These are phyloP conservation scores for Apiotrichum brassicae DNA, from an alignment of 1,284 basidiomycete species.

Conservation along the genomic window DNA sequence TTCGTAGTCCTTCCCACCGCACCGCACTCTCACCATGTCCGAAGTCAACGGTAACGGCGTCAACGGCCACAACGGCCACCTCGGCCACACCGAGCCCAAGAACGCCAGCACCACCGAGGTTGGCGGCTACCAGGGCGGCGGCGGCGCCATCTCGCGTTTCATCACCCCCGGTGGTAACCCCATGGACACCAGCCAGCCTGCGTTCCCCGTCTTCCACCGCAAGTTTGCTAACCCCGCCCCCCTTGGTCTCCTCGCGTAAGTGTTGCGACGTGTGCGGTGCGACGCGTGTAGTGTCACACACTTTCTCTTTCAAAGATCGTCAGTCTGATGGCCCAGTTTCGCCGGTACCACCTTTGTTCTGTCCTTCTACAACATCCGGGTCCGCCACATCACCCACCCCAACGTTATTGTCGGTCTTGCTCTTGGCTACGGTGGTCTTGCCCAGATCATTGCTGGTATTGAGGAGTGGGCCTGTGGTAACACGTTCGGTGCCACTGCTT, in stretches of 20 bases:
- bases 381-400: conserved; percentile 48
- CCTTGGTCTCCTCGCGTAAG: conserved; percentile 48
- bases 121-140: conserved; percentile 9
- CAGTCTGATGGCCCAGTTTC: conserved; percentile 28
- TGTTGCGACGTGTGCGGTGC: too few relatives aligned
- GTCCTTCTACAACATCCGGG: conserved; percentile 46
- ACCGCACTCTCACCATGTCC: conserved; percentile 11
- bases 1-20: not conserved
- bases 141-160: conserved; percentile 17
- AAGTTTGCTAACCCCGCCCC: conserved; percentile 53
- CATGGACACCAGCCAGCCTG: conserved; percentile 26
- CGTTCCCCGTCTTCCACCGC: conserved; percentile 45
- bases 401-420: conserved; percentile 83
- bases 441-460: conserved; percentile 56
- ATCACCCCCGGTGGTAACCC: conserved; percentile 23
- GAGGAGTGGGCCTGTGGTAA: conserved; percentile 65
- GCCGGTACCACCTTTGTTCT: conserved; percentile 54
- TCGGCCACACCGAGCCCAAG: not conserved
- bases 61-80: conserved; percentile 3
- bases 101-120: not conserved
- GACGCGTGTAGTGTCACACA: too few relatives aligned
- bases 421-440: conserved; percentile 71
- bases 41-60: conserved; percentile 7
- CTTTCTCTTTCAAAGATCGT: not conserved
- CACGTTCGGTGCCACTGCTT: conserved; percentile 60